Percentiles rank a stretch among this genome's conserved stretches.
phyloP scores from a whole-genome alignment of 2,329 filamentous ascomycete genomes.

The Trichoderma simmonsii region DNA sequence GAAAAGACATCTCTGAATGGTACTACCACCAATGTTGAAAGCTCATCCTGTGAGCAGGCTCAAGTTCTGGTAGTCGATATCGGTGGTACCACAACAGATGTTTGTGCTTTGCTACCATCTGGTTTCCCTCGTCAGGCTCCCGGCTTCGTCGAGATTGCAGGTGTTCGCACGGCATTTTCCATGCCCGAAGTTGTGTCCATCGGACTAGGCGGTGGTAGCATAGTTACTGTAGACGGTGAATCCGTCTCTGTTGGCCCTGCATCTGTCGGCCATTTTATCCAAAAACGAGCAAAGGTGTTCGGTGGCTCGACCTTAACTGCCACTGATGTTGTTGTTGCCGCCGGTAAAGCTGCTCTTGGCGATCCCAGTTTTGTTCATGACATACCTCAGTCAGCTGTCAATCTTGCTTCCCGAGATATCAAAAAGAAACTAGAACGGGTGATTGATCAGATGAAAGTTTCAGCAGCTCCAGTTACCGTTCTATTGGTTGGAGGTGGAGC shows the following conservation, averaged over 20 bases:
- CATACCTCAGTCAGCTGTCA: constrained; percentile 23
- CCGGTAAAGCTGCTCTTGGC: constrained; percentile 33
- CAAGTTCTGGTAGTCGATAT: constrained; percentile 54
- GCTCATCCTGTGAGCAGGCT: constrained; percentile 20
- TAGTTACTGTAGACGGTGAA: constrained; percentile 44
- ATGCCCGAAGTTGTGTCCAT: constrained; percentile 56
- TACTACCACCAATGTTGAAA: background rate
- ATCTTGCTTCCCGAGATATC: constrained; percentile 34
- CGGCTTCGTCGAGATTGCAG: constrained; percentile 55
- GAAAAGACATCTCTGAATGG: constrained; percentile 28
- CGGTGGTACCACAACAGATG: constrained; percentile 60
- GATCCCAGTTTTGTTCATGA: constrained; percentile 29
- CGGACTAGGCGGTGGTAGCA: constrained; percentile 53
- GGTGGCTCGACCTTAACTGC: constrained; percentile 52
- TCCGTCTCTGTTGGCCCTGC: constrained; percentile 51
- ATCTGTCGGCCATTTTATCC: constrained; percentile 37
- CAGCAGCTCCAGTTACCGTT: constrained; percentile 48
- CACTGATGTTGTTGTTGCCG: constrained; percentile 48
- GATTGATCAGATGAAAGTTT: constrained; percentile 56
- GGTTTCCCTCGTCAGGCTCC: constrained; percentile 60
- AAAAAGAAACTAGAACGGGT: constrained; percentile 47
- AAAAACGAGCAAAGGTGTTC: constrained; percentile 48
- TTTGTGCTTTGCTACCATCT: constrained; percentile 54
- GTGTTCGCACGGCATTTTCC: constrained; percentile 58
- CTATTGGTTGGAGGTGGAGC: constrained; percentile 58